Evolutionary conservation across 164 flowering plant genomes (phyloP).

Genomic region (Chloranthus sessilifolius): DNA sequence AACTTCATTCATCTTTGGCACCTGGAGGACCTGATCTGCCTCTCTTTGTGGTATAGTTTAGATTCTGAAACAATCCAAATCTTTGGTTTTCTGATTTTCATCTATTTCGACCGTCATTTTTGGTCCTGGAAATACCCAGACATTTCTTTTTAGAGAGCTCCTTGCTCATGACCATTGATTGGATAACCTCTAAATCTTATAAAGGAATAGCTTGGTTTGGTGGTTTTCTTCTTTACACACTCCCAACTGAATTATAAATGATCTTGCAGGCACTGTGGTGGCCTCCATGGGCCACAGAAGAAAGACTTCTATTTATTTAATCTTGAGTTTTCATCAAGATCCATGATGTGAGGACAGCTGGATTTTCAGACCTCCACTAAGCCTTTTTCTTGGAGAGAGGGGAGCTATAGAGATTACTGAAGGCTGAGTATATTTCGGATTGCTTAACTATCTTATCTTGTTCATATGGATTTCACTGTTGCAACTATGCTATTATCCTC

Average conservation of each 20-base stretch:
- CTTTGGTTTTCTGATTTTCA: background rate
- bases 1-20: background rate
- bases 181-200: slow-evolving; percentile 5
- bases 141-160: background rate
- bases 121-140: no score
- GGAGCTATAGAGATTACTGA: no score
- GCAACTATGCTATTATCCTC: background rate
- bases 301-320: slow-evolving; percentile 6
- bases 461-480: background rate
- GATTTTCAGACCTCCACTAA: background rate
- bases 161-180: background rate
- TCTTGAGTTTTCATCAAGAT: slow-evolving; percentile 8
- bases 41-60: background rate
- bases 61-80: slow-evolving; percentile 4
- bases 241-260: slow-evolving; percentile 1
- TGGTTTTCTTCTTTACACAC: slow-evolving; percentile 6
- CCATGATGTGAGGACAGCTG: background rate
- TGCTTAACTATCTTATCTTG: background rate
- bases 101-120: background rate
- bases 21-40: background rate
- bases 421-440: no score
- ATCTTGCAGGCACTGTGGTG: slow-evolving; percentile 1
- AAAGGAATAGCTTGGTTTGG: slow-evolving; percentile 3
- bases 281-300: slow-evolving; percentile 1
- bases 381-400: no score